phyloP scores from a whole-genome alignment of 1,284 basidiomycete genomes.

The Crocinoboletus sp. region DNA sequence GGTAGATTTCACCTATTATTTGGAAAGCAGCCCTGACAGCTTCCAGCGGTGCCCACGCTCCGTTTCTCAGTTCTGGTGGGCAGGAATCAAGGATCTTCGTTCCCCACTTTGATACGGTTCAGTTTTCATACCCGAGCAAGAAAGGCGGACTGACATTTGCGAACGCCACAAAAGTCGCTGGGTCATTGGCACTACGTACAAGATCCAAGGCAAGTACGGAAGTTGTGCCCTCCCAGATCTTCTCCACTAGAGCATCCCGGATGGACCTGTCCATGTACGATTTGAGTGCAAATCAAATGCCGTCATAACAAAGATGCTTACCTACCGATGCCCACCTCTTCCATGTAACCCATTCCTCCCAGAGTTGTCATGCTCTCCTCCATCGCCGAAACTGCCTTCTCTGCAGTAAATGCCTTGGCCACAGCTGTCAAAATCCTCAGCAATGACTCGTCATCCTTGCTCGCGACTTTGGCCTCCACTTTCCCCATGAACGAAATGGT shows the following conservation, averaged over 20 bases:
- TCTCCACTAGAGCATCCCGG: constrained; percentile 68
- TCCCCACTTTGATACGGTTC: constrained; percentile 46
- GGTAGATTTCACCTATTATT: constrained; percentile 17
- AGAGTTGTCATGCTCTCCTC: constrained; percentile 72
- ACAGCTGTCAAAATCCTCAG: constrained; percentile 68
- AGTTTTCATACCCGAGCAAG: background rate
- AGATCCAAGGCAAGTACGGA: constrained; percentile 68
- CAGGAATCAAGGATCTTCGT: constrained; percentile 40
- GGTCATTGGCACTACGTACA: constrained; percentile 46
- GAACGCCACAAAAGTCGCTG: constrained; percentile 35
- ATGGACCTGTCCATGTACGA: constrained; percentile 38
- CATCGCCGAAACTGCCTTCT: constrained; percentile 59
- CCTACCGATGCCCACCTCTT: constrained; percentile 65
- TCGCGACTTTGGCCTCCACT: constrained; percentile 51
- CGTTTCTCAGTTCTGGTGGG: constrained; percentile 30
- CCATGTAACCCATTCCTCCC: constrained; percentile 82
- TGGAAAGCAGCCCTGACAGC: constrained; percentile 36
- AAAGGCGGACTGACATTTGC: constrained; percentile 28
- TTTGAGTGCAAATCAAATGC: background rate
- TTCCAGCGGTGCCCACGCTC: constrained; percentile 28
- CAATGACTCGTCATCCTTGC: constrained; percentile 44
- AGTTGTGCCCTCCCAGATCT: constrained; percentile 80
- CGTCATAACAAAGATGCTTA: constrained; percentile 27
- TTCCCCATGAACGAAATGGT: constrained; percentile 58
- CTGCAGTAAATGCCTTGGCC: constrained; percentile 68